Evolutionary conservation across 257 asterid genomes (phyloP).

Genomic region (Ilex aquifolium): DNA sequence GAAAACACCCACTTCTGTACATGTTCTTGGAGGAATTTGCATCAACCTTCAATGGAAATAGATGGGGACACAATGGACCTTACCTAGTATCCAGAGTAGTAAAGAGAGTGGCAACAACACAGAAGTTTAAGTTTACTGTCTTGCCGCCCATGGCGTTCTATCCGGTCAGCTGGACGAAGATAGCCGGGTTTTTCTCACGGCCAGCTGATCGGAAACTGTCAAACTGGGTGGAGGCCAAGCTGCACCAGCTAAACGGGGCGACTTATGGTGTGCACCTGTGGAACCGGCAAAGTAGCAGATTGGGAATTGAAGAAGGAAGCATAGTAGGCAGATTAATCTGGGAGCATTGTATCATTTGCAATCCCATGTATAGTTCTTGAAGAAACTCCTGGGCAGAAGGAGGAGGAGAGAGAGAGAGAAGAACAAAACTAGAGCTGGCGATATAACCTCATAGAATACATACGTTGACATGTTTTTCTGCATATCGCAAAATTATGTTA

Average conservation of each 20-base stretch:
- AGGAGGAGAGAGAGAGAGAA: no score
- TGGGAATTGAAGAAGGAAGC: slow-evolving; percentile 68
- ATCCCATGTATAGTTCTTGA: slow-evolving; percentile 8
- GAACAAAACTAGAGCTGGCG: no score
- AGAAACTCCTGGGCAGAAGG: no score
- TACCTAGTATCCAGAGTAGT: slow-evolving; percentile 68
- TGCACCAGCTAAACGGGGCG: slow-evolving; percentile 24
- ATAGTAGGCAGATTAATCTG: slow-evolving; percentile 43
- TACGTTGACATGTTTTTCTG: no score
- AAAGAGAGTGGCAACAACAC: slow-evolving; percentile 9
- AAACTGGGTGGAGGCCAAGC: slow-evolving; percentile 46
- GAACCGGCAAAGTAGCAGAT: slow-evolving; percentile 43
- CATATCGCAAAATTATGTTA: no score
- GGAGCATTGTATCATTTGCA: slow-evolving; percentile 50
- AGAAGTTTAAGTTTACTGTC: slow-evolving; percentile 32
- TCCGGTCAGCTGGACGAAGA: slow-evolving; percentile 55
- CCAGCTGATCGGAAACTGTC: slow-evolving; percentile 17
- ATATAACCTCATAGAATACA: no score
- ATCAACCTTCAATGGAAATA: slow-evolving; percentile 51
- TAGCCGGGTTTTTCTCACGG: slow-evolving; percentile 27
- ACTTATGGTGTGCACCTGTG: slow-evolving; percentile 69
- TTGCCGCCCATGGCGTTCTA: slow-evolving; percentile 54
- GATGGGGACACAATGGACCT: slow-evolving; percentile 78
- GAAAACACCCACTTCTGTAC: slow-evolving; percentile 41
- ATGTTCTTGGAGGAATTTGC: slow-evolving; percentile 69